Evolutionary conservation across 2,329 filamentous ascomycete genomes (phyloP).

Genomic region (Parascedosporium putredinis): DNA sequence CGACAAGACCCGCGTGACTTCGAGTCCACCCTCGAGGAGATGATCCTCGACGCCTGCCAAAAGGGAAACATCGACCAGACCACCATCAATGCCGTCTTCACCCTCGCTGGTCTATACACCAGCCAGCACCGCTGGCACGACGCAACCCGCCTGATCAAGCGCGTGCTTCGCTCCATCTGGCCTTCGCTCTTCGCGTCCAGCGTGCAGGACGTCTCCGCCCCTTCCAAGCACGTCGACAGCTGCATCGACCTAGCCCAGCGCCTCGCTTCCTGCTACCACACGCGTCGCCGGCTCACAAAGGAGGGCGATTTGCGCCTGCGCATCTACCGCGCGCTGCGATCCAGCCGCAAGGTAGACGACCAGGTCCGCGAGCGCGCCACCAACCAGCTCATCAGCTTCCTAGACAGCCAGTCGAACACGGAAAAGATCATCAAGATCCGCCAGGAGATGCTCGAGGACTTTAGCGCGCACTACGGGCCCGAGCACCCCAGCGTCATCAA

Average conservation of each 20-base stretch:
- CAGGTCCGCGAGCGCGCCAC: conserved; percentile 16
- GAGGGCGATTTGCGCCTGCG: conserved; percentile 24
- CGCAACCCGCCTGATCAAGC: conserved; percentile 32
- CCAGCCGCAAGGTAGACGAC: conserved; percentile 19
- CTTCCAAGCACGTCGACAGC: conserved; percentile 30
- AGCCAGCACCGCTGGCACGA: conserved; percentile 35
- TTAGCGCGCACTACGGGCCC: conserved; percentile 21
- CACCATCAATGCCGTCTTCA: conserved; percentile 29
- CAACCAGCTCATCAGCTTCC: conserved; percentile 19
- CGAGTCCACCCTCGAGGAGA: conserved; percentile 32
- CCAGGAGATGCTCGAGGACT: conserved; percentile 27
- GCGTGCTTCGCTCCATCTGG: conserved; percentile 34
- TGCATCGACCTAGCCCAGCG: conserved; percentile 34
- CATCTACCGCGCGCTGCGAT: conserved; percentile 23
- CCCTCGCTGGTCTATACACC: conserved; percentile 29
- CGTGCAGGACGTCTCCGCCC: conserved; percentile 31
- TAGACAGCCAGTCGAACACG: conserved; percentile 17
- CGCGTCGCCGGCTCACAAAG: conserved; percentile 22
- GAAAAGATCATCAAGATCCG: conserved; percentile 25
- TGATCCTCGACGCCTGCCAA: conserved; percentile 30
- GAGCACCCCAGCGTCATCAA: conserved; percentile 24
- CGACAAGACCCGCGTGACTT: conserved; percentile 17
- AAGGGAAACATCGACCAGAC: conserved; percentile 27
- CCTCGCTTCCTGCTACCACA: conserved; percentile 33
- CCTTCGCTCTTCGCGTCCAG: conserved; percentile 32